A percentile compares a stretch with the other conserved stretches of the same genome.
Evolutionary conservation across 2,329 filamentous ascomycete species (phyloP).

Genomic region (Nigrospora sphaerica): DNA sequence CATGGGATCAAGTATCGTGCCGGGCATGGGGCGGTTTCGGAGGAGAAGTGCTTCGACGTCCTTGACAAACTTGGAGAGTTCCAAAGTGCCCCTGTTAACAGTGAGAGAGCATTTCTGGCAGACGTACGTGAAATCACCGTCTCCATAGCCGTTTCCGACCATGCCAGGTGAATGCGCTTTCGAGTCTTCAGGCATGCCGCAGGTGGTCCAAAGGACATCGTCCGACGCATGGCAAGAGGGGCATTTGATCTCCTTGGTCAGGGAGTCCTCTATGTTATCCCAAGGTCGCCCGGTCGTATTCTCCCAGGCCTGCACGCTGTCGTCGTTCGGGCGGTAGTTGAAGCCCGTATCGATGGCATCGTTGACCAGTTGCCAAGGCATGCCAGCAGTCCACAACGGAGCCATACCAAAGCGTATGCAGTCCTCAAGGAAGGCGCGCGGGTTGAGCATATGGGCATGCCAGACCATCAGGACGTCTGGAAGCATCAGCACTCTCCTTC

Average conservation of each 20-base stretch:
- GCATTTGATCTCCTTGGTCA: conserved; percentile 44
- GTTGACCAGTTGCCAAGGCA: conserved; percentile 60
- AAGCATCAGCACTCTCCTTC: conserved; percentile 13
- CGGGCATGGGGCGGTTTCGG: conserved; percentile 51
- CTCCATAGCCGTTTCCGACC: conserved; percentile 52
- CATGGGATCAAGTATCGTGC: conserved; percentile 52
- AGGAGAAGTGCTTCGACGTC: conserved; percentile 45
- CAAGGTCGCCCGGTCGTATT: conserved; percentile 43
- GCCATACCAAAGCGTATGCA: conserved; percentile 51
- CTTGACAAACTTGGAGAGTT: conserved; percentile 52
- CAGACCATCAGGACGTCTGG: conserved; percentile 71
- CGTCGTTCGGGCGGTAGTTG: conserved; percentile 41
- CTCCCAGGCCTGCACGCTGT: conserved; percentile 39
- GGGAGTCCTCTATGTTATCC: conserved; percentile 49
- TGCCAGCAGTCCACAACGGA: conserved; percentile 51
- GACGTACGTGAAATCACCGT: conserved; percentile 39
- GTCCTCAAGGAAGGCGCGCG: conserved; percentile 67
- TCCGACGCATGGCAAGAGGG: conserved; percentile 40
- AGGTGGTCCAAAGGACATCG: conserved; percentile 54
- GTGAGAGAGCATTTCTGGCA: conserved; percentile 45
- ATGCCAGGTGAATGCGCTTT: conserved; percentile 26
- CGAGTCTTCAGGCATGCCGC: conserved; percentile 26
- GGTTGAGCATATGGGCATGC: conserved; percentile 75
- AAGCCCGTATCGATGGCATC: conserved; percentile 52
- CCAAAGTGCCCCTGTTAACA: conserved; percentile 51